Conservation (phyloP, 2,329 filamentous ascomycete species). For the Albifimbria verrucaria region DNA sequence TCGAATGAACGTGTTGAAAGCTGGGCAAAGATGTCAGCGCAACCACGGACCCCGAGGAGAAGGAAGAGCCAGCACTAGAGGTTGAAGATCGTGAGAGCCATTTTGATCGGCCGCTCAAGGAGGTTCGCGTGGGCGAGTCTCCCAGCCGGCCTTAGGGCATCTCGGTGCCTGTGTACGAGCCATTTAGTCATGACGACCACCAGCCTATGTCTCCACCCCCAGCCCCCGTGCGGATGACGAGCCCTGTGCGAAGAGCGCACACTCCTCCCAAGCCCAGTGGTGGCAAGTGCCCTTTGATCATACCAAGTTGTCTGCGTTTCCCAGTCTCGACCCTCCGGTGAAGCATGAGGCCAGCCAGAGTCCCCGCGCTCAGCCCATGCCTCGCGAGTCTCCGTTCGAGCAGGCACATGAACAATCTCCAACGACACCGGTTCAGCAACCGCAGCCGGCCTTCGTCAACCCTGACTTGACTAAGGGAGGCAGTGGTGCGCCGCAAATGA, state of each 20-base stretch:
- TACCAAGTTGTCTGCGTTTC: constrained; percentile 37
- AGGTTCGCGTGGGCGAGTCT: constrained; percentile 89
- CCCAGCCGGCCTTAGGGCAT: constrained; percentile 94
- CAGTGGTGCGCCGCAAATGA: constrained; percentile 58
- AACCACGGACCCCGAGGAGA: constrained; percentile 33
- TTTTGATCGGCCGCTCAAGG: constrained; percentile 82
- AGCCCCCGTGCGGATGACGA: constrained; percentile 51
- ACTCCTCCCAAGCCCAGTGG: constrained; percentile 21
- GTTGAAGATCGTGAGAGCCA: constrained; percentile 64
- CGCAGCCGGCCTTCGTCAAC: constrained; percentile 53
- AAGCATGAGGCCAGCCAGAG: constrained; percentile 11
- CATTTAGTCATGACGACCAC: constrained; percentile 30
- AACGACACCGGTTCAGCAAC: constrained; percentile 12
- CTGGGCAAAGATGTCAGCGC: constrained; percentile 79
- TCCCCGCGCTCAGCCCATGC: constrained; percentile 8
- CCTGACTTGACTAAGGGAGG: constrained; percentile 30
- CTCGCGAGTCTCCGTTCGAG: no score
- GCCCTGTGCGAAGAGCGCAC: constrained; percentile 25
- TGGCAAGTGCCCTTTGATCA: constrained; percentile 60
- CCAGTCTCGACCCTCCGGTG: constrained; percentile 11
- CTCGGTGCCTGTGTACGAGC: constrained; percentile 63
- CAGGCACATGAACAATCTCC: constrained; percentile 16
- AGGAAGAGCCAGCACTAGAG: constrained; percentile 25
- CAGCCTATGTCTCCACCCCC: constrained; percentile 54
- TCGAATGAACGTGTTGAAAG: constrained; percentile 74